Evolutionary conservation across 1,139 yeast genomes (phyloP).

Genomic region (Arxiozyma slooffiae): DNA sequence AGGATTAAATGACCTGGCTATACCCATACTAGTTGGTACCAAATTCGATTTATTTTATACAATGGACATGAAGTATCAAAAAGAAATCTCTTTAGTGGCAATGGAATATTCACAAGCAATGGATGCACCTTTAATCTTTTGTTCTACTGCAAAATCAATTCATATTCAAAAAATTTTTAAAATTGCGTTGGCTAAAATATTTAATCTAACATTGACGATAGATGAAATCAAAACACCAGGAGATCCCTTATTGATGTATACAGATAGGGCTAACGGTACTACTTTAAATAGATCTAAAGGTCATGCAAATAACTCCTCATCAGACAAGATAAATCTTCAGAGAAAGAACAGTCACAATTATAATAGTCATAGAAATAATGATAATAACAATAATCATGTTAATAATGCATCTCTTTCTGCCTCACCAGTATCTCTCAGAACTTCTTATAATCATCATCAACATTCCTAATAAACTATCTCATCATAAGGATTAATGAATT

Average conservation of each 20-base stretch:
- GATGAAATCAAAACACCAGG: constrained; percentile 80
- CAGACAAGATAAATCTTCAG: neutral
- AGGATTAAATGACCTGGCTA: constrained; percentile 84
- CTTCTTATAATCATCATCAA: constrained; percentile 1
- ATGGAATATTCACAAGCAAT: constrained; percentile 82
- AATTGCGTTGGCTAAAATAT: constrained; percentile 82
- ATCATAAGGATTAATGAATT: neutral
- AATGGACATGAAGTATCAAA: constrained; percentile 70
- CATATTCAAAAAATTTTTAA: constrained; percentile 93
- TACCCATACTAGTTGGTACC: constrained; percentile 88
- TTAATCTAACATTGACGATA: constrained; percentile 72
- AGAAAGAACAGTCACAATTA: neutral
- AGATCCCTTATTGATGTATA: constrained; percentile 79
- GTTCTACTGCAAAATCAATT: constrained; percentile 87
- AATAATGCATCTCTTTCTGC: neutral
- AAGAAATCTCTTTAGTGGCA: constrained; percentile 76
- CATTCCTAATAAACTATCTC: neutral
- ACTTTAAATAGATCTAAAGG: neutral
- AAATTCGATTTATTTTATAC: constrained; percentile 78
- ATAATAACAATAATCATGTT: neutral
- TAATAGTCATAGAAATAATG: neutral
- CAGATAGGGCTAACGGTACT: constrained; percentile 23
- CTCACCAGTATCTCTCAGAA: neutral
- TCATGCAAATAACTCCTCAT: neutral
- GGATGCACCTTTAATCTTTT: constrained; percentile 83